Evolutionary conservation across 108 stramenopile genomes (phyloP).

Genomic region (Craspedostauros australis): DNA sequence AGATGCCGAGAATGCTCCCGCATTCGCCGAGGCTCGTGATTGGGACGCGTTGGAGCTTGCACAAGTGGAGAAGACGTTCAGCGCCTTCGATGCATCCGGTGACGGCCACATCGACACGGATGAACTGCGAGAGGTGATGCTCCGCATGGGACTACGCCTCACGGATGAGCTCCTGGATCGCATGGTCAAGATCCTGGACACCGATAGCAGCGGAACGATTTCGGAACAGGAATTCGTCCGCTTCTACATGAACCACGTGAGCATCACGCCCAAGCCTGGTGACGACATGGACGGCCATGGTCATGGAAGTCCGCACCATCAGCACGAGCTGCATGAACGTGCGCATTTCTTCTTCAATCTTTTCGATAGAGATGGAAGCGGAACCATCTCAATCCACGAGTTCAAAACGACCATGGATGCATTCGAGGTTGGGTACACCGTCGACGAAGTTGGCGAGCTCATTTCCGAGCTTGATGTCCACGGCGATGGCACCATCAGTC

Average conservation of each 20-base stretch:
- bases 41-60: background rate
- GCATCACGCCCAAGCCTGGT: constrained; percentile 6
- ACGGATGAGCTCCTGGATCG: background rate
- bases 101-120: constrained; percentile 18
- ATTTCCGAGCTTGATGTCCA: constrained; percentile 48
- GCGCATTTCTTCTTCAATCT: constrained; percentile 32
- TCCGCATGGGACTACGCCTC: constrained; percentile 15
- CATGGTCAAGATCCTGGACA: constrained; percentile 37
- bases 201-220: constrained; percentile 27
- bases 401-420: constrained; percentile 38
- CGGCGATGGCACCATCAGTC: constrained; percentile 24
- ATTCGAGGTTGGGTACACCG: constrained; percentile 26
- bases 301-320: no score
- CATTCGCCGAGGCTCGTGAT: no score
- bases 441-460: constrained; percentile 38
- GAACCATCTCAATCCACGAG: constrained; percentile 35
- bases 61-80: constrained; percentile 30
- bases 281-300: background rate
- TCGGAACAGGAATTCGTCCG: constrained; percentile 28
- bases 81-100: constrained; percentile 32
- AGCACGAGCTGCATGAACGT: constrained; percentile 13
- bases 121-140: constrained; percentile 31
- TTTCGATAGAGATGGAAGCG: constrained; percentile 36
- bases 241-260: constrained; percentile 11
- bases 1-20: background rate